phyloP scores from a whole-genome alignment of 1,284 basidiomycete species.

The Puccinia coronata region DNA sequence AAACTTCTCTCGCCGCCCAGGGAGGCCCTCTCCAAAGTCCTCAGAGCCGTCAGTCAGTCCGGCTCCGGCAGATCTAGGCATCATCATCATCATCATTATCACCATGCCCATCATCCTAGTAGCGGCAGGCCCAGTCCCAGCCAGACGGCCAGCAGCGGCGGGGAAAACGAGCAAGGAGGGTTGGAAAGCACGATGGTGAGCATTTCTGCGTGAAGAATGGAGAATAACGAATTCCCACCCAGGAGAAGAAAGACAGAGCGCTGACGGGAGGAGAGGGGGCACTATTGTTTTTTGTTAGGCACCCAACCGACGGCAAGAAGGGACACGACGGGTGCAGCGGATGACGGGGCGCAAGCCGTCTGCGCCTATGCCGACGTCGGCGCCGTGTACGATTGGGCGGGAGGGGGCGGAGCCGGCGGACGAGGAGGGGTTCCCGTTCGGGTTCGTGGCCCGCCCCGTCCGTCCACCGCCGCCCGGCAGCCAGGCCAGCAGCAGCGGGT shows the following conservation, averaged over 20 bases:
- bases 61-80: neutral
- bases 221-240: too few relatives aligned
- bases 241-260: neutral
- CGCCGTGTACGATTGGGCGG: neutral
- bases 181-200: neutral
- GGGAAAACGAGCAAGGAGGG: neutral
- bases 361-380: neutral
- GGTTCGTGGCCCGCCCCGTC: too few relatives aligned
- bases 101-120: neutral
- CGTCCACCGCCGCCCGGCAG: neutral
- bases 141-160: neutral
- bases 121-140: neutral
- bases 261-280: neutral
- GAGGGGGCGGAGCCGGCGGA: neutral
- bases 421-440: neutral
- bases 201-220: neutral
- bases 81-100: neutral
- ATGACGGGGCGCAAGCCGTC: neutral
- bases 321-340: neutral
- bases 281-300: neutral
- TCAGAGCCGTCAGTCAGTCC: conserved; percentile 4
- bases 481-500: neutral
- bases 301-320: neutral
- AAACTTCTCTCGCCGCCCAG: neutral
- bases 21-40: neutral